Percentiles rank a stretch among this genome's conserved stretches.
Evolutionary conservation across 768 basidiomycete genomes (phyloP).

Genomic region (Calocera cornea): DNA sequence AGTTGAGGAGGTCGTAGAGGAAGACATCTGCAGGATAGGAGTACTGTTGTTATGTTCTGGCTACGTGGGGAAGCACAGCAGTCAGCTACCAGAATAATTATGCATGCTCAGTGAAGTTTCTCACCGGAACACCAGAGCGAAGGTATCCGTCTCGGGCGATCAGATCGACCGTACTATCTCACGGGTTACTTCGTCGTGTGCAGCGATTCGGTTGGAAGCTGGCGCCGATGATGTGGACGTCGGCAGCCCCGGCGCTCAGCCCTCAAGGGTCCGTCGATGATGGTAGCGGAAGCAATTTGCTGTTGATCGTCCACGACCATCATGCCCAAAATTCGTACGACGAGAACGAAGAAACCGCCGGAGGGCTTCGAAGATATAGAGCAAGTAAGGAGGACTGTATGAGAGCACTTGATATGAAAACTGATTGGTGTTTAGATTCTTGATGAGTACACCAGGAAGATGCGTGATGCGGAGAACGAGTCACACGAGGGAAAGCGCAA

Average conservation of each 20-base stretch:
- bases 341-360: conserved; percentile 84
- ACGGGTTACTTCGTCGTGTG: no score
- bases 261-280: background rate
- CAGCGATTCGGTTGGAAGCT: background rate
- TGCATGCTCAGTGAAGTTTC: no score
- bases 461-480: conserved; percentile 98
- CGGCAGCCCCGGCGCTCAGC: background rate
- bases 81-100: no score
- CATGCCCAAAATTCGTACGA: conserved; percentile 91
- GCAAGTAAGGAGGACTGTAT: conserved; percentile 32
- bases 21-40: background rate
- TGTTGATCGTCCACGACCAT: conserved; percentile 11
- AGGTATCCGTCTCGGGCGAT: no score
- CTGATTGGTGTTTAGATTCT: conserved; percentile 47
- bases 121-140: no score
- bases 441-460: conserved; percentile 97
- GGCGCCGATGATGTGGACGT: background rate
- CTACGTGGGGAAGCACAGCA: background rate
- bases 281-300: background rate
- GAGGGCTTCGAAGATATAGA: conserved; percentile 95
- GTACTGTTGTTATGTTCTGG: background rate
- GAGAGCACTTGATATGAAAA: background rate
- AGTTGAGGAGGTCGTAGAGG: background rate
- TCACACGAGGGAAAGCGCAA: conserved; percentile 96
- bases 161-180: no score